A percentile compares a stretch with the other conserved stretches of the same genome.
phyloP scores from a whole-genome alignment of 2,329 filamentous ascomycete species.

The Amauroascus niger region DNA sequence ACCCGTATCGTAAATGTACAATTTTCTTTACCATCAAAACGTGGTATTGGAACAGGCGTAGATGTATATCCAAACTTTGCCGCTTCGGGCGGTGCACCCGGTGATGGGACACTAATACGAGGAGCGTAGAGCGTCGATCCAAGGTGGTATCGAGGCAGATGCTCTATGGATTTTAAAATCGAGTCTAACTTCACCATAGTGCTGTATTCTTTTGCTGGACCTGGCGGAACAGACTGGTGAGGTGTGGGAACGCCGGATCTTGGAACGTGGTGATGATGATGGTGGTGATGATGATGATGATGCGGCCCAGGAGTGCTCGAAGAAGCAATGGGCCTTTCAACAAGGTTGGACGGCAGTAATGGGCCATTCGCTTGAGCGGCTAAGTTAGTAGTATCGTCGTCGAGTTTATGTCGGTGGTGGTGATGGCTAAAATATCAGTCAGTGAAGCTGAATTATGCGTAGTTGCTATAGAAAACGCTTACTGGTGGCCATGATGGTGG shows the following conservation, averaged over 20 bases:
- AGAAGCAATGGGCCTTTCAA: slow-evolving; percentile 19
- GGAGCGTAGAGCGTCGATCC: slow-evolving; percentile 76
- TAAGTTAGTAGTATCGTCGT: slow-evolving; percentile 36
- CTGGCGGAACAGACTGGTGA: slow-evolving; percentile 15
- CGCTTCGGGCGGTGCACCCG: slow-evolving; percentile 34
- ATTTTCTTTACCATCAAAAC: slow-evolving; percentile 69
- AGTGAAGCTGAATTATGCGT: background rate
- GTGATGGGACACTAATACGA: slow-evolving; percentile 45
- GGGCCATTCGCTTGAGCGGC: slow-evolving; percentile 20
- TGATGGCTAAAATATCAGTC: slow-evolving; percentile 33
- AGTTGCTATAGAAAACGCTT: slow-evolving; percentile 25
- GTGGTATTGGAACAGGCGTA: slow-evolving; percentile 62
- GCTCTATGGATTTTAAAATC: slow-evolving; percentile 61
- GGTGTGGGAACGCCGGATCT: slow-evolving; percentile 20
- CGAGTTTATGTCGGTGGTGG: slow-evolving; percentile 47
- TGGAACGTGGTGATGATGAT: slow-evolving; percentile 33
- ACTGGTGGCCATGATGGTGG: slow-evolving; percentile 52
- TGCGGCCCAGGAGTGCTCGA: slow-evolving; percentile 24
- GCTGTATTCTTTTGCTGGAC: slow-evolving; percentile 48
- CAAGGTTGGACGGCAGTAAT: slow-evolving; percentile 24
- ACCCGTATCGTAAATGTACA: slow-evolving; percentile 85
- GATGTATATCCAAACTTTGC: slow-evolving; percentile 50
- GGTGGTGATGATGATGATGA: slow-evolving; percentile 40
- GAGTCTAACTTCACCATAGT: slow-evolving; percentile 58
- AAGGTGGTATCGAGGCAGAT: slow-evolving; percentile 66